Evolutionary conservation across 2,329 filamentous ascomycete genomes (phyloP), one percentile per base, ranked within the genome.

Genomic region (Fusarium papillatum): DNA sequence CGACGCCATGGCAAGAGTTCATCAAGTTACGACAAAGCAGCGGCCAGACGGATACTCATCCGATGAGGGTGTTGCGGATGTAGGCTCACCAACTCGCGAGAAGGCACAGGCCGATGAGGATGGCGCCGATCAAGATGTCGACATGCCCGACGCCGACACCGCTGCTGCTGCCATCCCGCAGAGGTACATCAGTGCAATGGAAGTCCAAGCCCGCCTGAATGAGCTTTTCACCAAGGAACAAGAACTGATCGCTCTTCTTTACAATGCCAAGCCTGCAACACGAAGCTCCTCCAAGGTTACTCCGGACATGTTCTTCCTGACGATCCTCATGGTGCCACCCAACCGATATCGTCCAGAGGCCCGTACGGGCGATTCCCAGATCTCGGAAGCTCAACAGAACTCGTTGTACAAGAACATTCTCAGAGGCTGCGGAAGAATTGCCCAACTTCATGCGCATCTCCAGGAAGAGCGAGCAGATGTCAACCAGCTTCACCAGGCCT

Each of bases 261-360:
- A 98, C 85, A 94, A 93, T 81, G 93, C 95, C 22, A 92, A 93
- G 69, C 91, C 93, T 7, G 83, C 84, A 11, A 87, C 89, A 7
- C 92, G 91, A 81, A 90, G 89, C 68, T 85, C 88, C 43, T 85
- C 85, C 9, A 86, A 86, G 22, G 87, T 95, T n/a, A 92, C 87
- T 4, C 91, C 95, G 2, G 94, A 98, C 77, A 98, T 98, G 93
- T 98, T 99, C 85, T 99, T 99, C 85, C 88, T 98, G 68, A 93
- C 94, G 68, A 93, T 92, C 41, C 87, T 99, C 64, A 88, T 98
- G 17, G 95, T 99, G 1, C 95, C 97, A 3, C 97, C 97, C 3
- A 99, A 98, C 82, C 94, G 93, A 79, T 99, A 94, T 83, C 93
- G 97, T 48, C 96, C 97, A 16, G 95, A 97, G 82, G 95, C 95